Evolutionary conservation across 1,284 basidiomycete species (phyloP).

Genomic region (Rhodotorula sp.): DNA sequence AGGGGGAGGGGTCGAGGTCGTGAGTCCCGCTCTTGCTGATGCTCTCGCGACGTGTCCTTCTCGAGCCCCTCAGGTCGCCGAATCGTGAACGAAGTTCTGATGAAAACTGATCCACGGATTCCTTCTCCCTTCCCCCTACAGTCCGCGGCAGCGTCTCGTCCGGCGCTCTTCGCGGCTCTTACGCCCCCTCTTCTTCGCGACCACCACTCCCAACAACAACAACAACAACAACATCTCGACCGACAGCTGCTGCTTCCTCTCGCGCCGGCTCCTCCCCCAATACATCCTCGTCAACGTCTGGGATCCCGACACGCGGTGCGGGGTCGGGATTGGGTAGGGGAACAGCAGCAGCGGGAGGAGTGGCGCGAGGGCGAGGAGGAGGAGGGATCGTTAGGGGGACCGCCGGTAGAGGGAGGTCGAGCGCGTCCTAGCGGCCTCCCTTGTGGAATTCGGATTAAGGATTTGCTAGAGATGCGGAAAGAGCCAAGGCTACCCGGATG

Average conservation of each 20-base stretch:
- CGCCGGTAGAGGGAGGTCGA: neutral
- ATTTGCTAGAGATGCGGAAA: neutral
- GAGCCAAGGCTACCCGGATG: neutral
- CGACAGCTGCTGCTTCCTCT: neutral
- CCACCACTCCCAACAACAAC: neutral
- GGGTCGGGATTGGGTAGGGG: neutral
- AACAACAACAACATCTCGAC: neutral
- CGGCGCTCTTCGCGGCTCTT: conserved; percentile 2
- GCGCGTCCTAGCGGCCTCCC: neutral
- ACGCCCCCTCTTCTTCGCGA: neutral
- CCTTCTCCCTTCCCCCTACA: neutral
- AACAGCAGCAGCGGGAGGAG: neutral
- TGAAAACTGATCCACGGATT: neutral
- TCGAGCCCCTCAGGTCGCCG: too few relatives aligned
- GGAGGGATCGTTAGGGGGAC: neutral
- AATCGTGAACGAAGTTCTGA: neutral
- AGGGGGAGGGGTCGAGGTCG: conserved; percentile 2
- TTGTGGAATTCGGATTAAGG: neutral
- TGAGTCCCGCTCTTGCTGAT: neutral
- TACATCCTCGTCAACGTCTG: too few relatives aligned
- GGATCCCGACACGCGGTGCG: neutral
- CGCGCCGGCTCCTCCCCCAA: too few relatives aligned
- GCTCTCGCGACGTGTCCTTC: too few relatives aligned
- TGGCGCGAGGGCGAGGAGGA: conserved; percentile 5
- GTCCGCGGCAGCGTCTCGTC: conserved; percentile 8